These are phyloP conservation scores for Nicotiana knightiana DNA, from an alignment of 257 asterid genomes.

Conservation along the genomic window DNA sequence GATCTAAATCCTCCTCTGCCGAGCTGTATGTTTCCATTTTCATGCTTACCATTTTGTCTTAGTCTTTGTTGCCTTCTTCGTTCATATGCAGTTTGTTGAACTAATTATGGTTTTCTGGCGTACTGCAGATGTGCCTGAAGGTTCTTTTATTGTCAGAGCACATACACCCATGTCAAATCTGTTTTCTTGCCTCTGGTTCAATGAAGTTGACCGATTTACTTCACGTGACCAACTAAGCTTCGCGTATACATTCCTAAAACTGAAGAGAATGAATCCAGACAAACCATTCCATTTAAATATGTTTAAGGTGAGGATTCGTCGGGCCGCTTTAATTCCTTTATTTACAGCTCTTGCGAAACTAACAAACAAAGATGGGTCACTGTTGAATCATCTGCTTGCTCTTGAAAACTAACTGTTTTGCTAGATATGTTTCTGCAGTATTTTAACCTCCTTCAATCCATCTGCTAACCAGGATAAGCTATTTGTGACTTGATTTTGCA, in stretches of 20 bases:
- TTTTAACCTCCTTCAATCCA: background rate
- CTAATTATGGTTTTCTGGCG: background rate
- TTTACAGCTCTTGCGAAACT: background rate
- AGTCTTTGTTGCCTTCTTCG: conserved; percentile 5
- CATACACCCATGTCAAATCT: conserved; percentile 86
- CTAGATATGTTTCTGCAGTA: background rate
- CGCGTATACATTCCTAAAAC: conserved; percentile 76
- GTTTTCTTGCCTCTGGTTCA: conserved; percentile 95
- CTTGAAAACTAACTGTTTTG: background rate
- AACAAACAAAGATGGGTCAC: background rate
- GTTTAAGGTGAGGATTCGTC: conserved; percentile 62
- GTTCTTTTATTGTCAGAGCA: conserved; percentile 86
- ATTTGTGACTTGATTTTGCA: background rate
- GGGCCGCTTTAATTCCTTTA: background rate
- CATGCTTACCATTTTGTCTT: conserved; percentile 3
- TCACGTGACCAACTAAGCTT: conserved; percentile 95
- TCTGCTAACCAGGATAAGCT: background rate
- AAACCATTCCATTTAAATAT: conserved; percentile 54
- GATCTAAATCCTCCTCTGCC: conserved; percentile 57
- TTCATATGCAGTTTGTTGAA: background rate
- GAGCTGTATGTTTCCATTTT: conserved; percentile 56
- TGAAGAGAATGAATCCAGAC: conserved; percentile 65
- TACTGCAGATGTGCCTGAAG: conserved; percentile 79
- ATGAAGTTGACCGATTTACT: conserved; percentile 80
- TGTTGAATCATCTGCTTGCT: background rate